Conservation (phyloP, 2,329 filamentous ascomycete species). For the Colletotrichum caudatum region DNA sequence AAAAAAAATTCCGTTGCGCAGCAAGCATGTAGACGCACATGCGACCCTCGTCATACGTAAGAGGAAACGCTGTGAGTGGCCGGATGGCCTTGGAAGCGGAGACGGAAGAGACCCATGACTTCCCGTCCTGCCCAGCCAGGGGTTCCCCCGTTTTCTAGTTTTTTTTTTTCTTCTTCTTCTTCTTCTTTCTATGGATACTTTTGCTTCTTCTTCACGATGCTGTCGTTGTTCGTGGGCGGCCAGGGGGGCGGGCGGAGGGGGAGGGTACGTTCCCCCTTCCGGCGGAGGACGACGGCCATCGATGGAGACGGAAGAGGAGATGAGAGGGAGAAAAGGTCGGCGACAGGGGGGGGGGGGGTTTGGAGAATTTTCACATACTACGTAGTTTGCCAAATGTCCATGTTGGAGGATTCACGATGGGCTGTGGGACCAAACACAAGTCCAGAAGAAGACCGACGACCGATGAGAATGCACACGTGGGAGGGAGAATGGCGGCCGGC, state of each 20-base stretch:
- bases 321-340: too few relatives aligned
- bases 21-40: slow-evolving; percentile 21
- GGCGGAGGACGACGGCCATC: slow-evolving; percentile 9
- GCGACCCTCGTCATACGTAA: slow-evolving; percentile 33
- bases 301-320: background rate
- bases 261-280: slow-evolving; percentile 2
- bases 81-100: slow-evolving; percentile 34
- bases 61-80: slow-evolving; percentile 33
- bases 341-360: background rate
- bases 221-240: background rate
- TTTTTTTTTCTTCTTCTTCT: background rate
- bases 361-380: background rate
- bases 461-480: background rate
- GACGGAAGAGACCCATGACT: background rate
- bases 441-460: too few relatives aligned
- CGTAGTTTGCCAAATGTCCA: too few relatives aligned
- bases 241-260: background rate
- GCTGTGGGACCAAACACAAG: too few relatives aligned
- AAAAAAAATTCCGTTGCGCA: background rate
- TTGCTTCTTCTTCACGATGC: background rate
- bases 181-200: background rate
- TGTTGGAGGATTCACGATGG: too few relatives aligned
- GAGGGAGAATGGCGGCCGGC: background rate
- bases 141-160: slow-evolving; percentile 16
- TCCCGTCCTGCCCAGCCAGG: slow-evolving; percentile 5